These are phyloP conservation scores for Arbutus unedo DNA, from an alignment of 148 eudicot species.

Conservation along the genomic window DNA sequence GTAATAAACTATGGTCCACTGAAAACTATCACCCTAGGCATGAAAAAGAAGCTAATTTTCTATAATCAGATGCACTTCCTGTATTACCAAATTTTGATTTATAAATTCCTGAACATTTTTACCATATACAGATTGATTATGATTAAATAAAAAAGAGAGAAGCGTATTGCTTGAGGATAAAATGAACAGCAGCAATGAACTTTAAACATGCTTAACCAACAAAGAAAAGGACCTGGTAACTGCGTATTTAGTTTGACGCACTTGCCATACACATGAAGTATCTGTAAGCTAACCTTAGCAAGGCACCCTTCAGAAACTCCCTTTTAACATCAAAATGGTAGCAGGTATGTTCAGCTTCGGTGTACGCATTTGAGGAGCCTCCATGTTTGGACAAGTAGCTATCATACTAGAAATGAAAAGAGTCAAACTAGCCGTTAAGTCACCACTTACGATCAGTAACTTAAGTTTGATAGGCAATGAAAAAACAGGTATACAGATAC, in stretches of 20 bases:
- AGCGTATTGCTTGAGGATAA: background rate
- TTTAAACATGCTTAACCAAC: background rate
- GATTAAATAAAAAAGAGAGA: background rate
- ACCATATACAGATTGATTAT: background rate
- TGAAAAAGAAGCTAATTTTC: background rate
- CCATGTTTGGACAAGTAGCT: slow-evolving; percentile 97
- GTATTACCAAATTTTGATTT: background rate
- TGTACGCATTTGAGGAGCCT: slow-evolving; percentile 97
- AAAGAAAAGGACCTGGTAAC: background rate
- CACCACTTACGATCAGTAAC: no score
- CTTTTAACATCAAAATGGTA: slow-evolving; percentile 90
- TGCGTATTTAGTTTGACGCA: background rate
- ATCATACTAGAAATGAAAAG: slow-evolving; percentile 68
- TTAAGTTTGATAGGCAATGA: background rate
- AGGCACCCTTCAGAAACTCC: slow-evolving; percentile 82
- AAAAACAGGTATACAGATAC: background rate
- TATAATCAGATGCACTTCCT: background rate
- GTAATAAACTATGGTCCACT: background rate
- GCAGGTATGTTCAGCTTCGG: slow-evolving; percentile 92
- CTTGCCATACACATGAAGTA: background rate
- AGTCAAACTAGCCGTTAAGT: slow-evolving; percentile 20
- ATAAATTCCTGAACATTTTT: background rate
- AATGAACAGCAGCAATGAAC: background rate
- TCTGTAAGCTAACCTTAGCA: slow-evolving; percentile 41
- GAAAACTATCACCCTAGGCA: background rate